phyloP scores from a whole-genome alignment of 257 asterid genomes.

The Solanum sejunctum region DNA sequence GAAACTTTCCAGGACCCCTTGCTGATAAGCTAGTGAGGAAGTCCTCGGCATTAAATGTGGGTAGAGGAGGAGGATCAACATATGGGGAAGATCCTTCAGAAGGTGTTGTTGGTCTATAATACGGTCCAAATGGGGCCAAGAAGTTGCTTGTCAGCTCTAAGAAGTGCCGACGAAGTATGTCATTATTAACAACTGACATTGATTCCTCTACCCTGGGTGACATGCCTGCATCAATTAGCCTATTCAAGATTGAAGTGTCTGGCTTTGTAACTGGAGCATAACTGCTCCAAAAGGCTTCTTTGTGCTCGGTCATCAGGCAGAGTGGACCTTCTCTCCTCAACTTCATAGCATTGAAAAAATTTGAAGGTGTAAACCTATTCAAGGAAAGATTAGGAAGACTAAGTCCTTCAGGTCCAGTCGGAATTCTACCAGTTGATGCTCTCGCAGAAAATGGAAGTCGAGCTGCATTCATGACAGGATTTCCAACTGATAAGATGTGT shows the following conservation, averaged over 20 bases:
- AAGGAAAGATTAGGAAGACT: slow-evolving; percentile 42
- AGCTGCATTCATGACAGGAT: slow-evolving; percentile 47
- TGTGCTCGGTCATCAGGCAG: slow-evolving; percentile 89
- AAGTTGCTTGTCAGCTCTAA: slow-evolving; percentile 94
- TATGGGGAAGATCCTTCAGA: slow-evolving; percentile 88
- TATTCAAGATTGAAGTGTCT: slow-evolving; percentile 84
- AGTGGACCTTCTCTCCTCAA: slow-evolving; percentile 93
- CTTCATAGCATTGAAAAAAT: slow-evolving; percentile 77
- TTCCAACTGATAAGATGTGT: slow-evolving; percentile 91
- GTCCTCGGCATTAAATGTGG: slow-evolving; percentile 66
- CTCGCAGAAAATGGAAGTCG: slow-evolving; percentile 43
- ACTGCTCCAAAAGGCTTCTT: slow-evolving; percentile 84
- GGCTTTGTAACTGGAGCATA: slow-evolving; percentile 79
- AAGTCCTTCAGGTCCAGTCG: slow-evolving; percentile 39
- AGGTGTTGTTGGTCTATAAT: slow-evolving; percentile 74
- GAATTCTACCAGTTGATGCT: slow-evolving; percentile 27
- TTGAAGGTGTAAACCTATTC: slow-evolving; percentile 70
- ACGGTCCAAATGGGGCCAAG: slow-evolving; percentile 98
- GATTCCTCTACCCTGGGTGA: slow-evolving; percentile 99
- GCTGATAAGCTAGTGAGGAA: slow-evolving; percentile 53
- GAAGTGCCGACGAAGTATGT: slow-evolving; percentile 94
- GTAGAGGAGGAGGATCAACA: slow-evolving; percentile 86
- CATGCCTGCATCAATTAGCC: slow-evolving; percentile 96
- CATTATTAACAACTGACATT: slow-evolving; percentile 97
- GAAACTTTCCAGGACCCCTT: slow-evolving; percentile 95